These are phyloP conservation scores for Terfezia claveryi DNA, from an alignment of 495 filamentous ascomycete genomes.

Conservation along the genomic window DNA sequence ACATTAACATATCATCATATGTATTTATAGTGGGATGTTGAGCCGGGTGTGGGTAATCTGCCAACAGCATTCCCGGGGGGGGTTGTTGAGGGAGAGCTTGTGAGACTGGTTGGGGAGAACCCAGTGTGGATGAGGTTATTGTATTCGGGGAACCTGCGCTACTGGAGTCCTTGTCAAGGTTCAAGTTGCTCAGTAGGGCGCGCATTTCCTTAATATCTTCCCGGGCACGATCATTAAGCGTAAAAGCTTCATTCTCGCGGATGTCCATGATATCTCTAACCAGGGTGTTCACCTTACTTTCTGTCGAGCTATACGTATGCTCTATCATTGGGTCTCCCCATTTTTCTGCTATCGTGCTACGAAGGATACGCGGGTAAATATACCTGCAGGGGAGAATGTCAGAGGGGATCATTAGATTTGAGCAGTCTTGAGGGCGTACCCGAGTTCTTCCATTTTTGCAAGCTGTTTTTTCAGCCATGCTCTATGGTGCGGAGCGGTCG, in stretches of 20 bases:
- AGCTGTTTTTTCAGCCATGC: constrained; percentile 70
- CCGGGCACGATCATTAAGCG: background rate
- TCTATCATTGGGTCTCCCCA: background rate
- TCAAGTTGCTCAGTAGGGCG: background rate
- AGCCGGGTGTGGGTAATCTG: too few relatives aligned
- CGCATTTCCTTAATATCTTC: background rate
- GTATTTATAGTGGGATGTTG: too few relatives aligned
- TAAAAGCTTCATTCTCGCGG: too few relatives aligned
- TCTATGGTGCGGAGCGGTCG: constrained; percentile 44
- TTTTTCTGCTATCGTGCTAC: background rate
- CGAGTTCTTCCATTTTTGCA: constrained; percentile 53
- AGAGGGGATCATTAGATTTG: background rate
- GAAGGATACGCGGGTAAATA: background rate
- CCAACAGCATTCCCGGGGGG: too few relatives aligned
- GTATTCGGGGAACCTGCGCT: background rate
- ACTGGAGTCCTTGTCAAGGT: background rate
- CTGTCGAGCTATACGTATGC: too few relatives aligned
- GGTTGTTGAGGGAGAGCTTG: too few relatives aligned
- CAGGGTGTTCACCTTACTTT: too few relatives aligned
- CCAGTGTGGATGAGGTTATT: background rate
- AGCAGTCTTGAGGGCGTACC: constrained; percentile 34
- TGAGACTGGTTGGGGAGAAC: background rate
- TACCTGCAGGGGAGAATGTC: background rate
- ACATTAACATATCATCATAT: too few relatives aligned
- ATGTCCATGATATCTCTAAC: too few relatives aligned